Evolutionary conservation across 2,329 filamentous ascomycete species (phyloP).

Genomic region (Fusarium avenaceum): DNA sequence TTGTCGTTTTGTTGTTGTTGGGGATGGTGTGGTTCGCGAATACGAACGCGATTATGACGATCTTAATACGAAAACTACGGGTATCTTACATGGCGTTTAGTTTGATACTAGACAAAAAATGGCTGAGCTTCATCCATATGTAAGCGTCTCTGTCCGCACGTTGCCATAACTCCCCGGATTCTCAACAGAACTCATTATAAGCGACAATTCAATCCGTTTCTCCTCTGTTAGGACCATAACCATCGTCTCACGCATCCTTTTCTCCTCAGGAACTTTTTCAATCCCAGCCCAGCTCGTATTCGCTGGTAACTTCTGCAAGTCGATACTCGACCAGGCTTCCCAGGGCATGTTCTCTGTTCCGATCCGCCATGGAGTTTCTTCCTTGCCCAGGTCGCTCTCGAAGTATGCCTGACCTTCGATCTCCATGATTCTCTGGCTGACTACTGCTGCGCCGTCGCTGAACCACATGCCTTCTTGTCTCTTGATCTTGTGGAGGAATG

Average conservation of each 20-base stretch:
- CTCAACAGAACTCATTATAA: constrained; percentile 44
- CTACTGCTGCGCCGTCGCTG: constrained; percentile 49
- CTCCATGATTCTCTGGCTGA: constrained; percentile 39
- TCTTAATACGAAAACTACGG: constrained; percentile 17
- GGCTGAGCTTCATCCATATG: constrained; percentile 17
- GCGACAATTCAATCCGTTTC: constrained; percentile 36
- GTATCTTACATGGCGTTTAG: neutral
- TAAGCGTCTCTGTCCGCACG: constrained; percentile 29
- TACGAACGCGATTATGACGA: constrained; percentile 31
- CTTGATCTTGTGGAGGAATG: constrained; percentile 45
- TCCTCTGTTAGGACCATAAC: constrained; percentile 43
- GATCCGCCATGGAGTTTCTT: neutral
- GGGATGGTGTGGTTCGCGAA: constrained; percentile 6
- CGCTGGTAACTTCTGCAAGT: constrained; percentile 18
- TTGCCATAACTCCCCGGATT: constrained; percentile 29
- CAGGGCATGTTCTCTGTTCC: constrained; percentile 34
- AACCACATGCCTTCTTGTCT: constrained; percentile 54
- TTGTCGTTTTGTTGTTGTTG: neutral
- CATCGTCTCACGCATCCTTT: constrained; percentile 44
- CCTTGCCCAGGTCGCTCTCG: constrained; percentile 25
- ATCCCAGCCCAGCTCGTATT: constrained; percentile 44
- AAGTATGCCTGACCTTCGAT: constrained; percentile 43
- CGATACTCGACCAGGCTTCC: constrained; percentile 42
- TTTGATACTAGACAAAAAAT: neutral
- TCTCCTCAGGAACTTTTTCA: constrained; percentile 36